Conservation (phyloP, 306 rosid genomes). For the Ormosia emarginata region DNA sequence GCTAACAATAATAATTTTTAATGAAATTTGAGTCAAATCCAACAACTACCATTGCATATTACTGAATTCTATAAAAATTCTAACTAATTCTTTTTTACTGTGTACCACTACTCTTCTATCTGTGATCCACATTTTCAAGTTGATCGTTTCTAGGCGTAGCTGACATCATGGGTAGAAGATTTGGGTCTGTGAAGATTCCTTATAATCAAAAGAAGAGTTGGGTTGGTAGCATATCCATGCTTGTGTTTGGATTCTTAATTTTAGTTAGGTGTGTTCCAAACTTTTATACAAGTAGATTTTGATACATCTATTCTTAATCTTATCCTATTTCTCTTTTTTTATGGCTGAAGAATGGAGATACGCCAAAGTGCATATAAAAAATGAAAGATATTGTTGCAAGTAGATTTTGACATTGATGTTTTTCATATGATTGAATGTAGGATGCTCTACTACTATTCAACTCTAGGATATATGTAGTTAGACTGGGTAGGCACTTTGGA, state of each 20-base stretch:
- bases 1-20: too few species aligned
- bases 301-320: too few species aligned
- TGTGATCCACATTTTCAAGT: too few species aligned
- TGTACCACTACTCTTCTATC: too few species aligned
- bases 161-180: conserved; percentile 84
- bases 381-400: neutral
- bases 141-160: conserved; percentile 59
- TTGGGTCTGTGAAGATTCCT: too few species aligned
- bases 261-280: conserved; percentile 60
- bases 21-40: too few species aligned
- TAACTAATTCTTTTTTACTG: too few species aligned
- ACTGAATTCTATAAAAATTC: too few species aligned
- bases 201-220: conserved; percentile 72
- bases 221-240: conserved; percentile 89
- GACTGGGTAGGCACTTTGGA: conserved; percentile 46
- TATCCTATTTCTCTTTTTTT: too few species aligned
- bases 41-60: too few species aligned
- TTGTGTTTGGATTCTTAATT: conserved; percentile 65
- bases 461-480: conserved; percentile 56
- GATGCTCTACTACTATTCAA: conserved; percentile 72
- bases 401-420: conserved; percentile 15
- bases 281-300: too few species aligned
- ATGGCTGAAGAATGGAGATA: too few species aligned
- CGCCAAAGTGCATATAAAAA: neutral
- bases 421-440: conserved; percentile 34